Base-by-base conservation (phyloP, 495 filamentous ascomycete genomes). In the Saxophila tyrrhenica region DNA sequence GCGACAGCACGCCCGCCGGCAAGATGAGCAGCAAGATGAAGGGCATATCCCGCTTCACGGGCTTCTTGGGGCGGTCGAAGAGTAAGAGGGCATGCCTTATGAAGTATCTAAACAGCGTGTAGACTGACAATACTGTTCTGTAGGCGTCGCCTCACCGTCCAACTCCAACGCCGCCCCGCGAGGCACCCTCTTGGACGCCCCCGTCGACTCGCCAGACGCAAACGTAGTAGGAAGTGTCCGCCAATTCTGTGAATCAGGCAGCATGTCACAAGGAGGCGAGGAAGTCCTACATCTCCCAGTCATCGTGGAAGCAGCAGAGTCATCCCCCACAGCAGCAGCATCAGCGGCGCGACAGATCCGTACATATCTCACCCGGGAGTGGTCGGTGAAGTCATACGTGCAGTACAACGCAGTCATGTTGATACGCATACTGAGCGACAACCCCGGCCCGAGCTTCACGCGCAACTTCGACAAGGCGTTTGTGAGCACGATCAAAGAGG, bases 371-470 rank as follows among this genome's bases (percentile, higher is more conserved):
- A 75, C 79, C 39, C 79, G 76, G 39, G 84, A 90, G 44, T 77
- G 83, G 65, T 72, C 67, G 57, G 66, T 71, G 23, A 72, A 75
- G 29, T 79, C 82, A 19, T 78, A 85, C 54, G 78, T 81, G 39
- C 92, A 97, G 70, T 96, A 95, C 74, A 96, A 97, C 72, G 84
- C 86, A 50, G 84, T 97, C 61, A 99, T 97, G 94, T 76, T 99
- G 48, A 78, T 90, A 52, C 83, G 92, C 39, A 99, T 99, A 64
- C 74, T 99, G 32, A 74, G 78, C 52, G 90, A 97, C 66, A 96
- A 99, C 67, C 92, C 92, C 0, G 94, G 92, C 22, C 76, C 73
- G 53, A 87, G 81, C 16, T 97, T 99, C 65, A 92, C 90, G 10
- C 76, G 83, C 52, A 89, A 94, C 64, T 63, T 96, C 8, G 91